Evolutionary conservation across 2,329 filamentous ascomycete species (phyloP), one percentile per base, ranked within the genome.

Genomic region (Coniella vitis): DNA sequence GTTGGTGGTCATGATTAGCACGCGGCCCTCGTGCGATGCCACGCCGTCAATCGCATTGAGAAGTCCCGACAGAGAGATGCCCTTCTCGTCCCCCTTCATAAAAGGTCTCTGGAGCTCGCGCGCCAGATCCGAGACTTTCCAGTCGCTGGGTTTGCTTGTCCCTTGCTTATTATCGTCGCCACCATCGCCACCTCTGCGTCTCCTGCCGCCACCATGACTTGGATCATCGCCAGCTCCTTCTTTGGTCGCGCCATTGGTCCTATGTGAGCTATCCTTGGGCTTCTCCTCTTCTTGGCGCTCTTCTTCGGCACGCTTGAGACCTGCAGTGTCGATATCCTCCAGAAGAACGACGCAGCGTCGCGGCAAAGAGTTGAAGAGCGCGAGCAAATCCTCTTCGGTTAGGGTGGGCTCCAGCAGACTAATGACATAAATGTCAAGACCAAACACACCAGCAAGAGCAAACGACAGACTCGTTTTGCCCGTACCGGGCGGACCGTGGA

Each of bases 11-110:
- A 90, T 89, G 67, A 91, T 83, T 16, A 91, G 75, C 12, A 91
- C 78, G 39, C 86, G 78, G 21, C 86, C 87, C 66, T 91, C 87
- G 57, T 87, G 85, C 3, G 82, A 86, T 1, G 84, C 85, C 1
- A 90, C 86, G 47, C 88, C 86, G 59, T 94, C 87, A 52, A 94
- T 88, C 50, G 85, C 84, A 64, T 94, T 94, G 45, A 94, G 75
- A 1, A 94, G 74, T 1, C 87, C 87, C 0, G 86, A 87, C 2
- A 93, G 74, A 1, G 85, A 87, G 56, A 90, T 87, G n/a, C 75
- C 65, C 52, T 67, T 65, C 53, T 68, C 67, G 25, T 68, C 68
- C n/a, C n/a, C n/a, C 49, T 68, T 64, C 35, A 60, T 58, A 32
- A 61, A 62, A 13, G 70, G 66, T 41, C 67, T 69, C 56, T 70